Evolutionary conservation across 2,329 filamentous ascomycete species (phyloP), one percentile per base, ranked within the genome.

Genomic region (Microsporum canis): DNA sequence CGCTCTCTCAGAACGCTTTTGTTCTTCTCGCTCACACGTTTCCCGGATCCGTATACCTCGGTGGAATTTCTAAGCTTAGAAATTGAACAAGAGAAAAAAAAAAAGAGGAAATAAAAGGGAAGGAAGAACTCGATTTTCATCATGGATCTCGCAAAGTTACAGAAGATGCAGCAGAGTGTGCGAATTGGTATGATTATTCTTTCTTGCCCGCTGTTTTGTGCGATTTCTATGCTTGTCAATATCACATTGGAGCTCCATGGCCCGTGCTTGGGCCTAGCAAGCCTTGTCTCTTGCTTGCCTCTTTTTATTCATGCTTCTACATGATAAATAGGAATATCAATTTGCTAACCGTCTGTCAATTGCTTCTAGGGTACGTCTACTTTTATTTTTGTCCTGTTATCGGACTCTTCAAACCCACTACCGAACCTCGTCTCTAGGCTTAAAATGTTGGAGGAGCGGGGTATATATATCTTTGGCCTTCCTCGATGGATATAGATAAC

Each of bases 101-200:
- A 49, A 12, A 12, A 49, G 5, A 49, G 45, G 23, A 31, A 49
- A 47, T 3, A 53, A 34, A 36, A 34, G 49, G 49, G 39, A 43
- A 27, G 36, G 55, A 31, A 57, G 55, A 38, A 55, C 33, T 36
- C 55, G 23, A 57, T 43, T 41, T 56, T 74, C 57, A 80, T 71
- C 69, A 85, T 86, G 83, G 83, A 86, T 81, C 78, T 81, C 72
- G 82, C 82, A 75, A 86, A 85, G 80, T 76, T 86, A 72, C 82
- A 82, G 74, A 82, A 77, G 75, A 82, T 86, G 81, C 83, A 85
- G 77, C 79, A 80, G 77, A 82, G 81, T 71, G 82, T 83, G 73
- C 82, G 83, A 75, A 89, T 86, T 78, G 87, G 87, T 89, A 84
- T 71, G 86, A 65, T 53, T 3, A 33, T 36, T 51, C 4, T 38